A percentile compares a stretch with the other conserved stretches of the same genome.
Conservation (phyloP, 345 rosid species). For the Pelargonium nanum region DNA sequence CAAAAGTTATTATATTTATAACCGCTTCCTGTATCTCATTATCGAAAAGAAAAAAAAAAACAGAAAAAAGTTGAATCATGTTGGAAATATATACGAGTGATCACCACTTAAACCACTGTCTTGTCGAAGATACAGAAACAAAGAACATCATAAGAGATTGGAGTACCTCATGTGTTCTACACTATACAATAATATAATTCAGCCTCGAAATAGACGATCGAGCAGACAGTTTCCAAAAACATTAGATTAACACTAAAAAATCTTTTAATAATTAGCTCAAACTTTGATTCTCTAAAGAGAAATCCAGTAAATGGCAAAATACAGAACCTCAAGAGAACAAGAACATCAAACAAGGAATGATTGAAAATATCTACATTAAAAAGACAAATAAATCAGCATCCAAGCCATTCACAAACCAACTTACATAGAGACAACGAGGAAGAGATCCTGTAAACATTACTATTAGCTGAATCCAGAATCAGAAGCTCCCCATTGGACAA, state of each 20-base stretch:
- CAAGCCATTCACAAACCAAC: slow-evolving; percentile 16
- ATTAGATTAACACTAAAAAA: neutral
- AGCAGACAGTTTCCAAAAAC: neutral
- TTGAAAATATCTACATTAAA: neutral
- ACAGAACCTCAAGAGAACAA: neutral
- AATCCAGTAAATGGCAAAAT: neutral
- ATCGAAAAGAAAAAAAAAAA: neutral
- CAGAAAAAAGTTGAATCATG: neutral
- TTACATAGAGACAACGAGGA: slow-evolving; percentile 81
- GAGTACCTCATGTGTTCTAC: neutral
- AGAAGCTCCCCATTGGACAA: slow-evolving; percentile 79
- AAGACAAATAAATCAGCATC: slow-evolving; percentile 1
- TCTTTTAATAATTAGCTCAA: neutral
- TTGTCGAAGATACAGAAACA: neutral
- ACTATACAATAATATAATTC: neutral
- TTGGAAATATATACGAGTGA: neutral
- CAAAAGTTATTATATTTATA: neutral
- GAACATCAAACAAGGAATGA: neutral
- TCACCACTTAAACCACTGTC: neutral
- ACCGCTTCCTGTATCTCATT: neutral
- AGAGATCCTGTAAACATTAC: slow-evolving; percentile 84
- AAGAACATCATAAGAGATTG: neutral
- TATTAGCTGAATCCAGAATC: slow-evolving; percentile 79
- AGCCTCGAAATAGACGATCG: no score
- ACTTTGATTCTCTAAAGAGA: neutral